These are phyloP conservation scores for Xylaria nigripes DNA, from an alignment of 495 filamentous ascomycete genomes.

Conservation along the genomic window DNA sequence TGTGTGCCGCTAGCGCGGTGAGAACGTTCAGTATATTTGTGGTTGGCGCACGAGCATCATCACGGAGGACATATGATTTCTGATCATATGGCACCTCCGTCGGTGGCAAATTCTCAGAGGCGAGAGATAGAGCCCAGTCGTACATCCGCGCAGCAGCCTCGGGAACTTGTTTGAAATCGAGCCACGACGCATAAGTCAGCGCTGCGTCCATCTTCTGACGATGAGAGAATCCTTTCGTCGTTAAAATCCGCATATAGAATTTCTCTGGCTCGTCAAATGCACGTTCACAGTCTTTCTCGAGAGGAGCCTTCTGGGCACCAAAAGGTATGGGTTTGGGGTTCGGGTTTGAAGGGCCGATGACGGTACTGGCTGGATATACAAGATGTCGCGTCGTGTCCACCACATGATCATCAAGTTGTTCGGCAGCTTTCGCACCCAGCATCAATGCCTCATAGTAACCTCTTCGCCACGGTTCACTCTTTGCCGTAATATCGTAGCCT, in stretches of 20 bases:
- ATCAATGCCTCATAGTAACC: slow-evolving; percentile 77
- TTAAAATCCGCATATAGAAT: slow-evolving; percentile 72
- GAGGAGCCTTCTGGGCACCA: slow-evolving; percentile 47
- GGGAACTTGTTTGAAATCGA: slow-evolving; percentile 63
- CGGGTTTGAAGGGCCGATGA: slow-evolving; percentile 77
- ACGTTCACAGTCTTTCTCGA: slow-evolving; percentile 61
- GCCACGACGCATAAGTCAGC: slow-evolving; percentile 71
- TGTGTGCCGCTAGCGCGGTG: slow-evolving; percentile 69
- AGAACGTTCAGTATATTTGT: slow-evolving; percentile 64
- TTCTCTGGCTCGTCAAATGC: slow-evolving; percentile 56
- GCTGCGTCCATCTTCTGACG: slow-evolving; percentile 70
- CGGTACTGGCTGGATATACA: slow-evolving; percentile 57
- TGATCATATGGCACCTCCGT: slow-evolving; percentile 45
- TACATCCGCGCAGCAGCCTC: slow-evolving; percentile 60
- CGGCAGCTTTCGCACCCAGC: slow-evolving; percentile 63
- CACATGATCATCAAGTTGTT: slow-evolving; percentile 72
- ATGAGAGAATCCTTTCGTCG: slow-evolving; percentile 63
- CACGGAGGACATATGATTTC: slow-evolving; percentile 52
- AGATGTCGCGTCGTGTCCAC: slow-evolving; percentile 55
- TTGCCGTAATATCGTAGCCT: slow-evolving; percentile 56
- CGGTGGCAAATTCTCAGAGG: slow-evolving; percentile 41
- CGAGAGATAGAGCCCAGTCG: slow-evolving; percentile 62
- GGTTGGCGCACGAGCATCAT: slow-evolving; percentile 46
- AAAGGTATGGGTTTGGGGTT: slow-evolving; percentile 62
- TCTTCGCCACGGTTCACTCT: slow-evolving; percentile 70